These are phyloP conservation scores for Drechslerella stenobrocha DNA, from an alignment of 2,329 filamentous ascomycete species.

Conservation along the genomic window DNA sequence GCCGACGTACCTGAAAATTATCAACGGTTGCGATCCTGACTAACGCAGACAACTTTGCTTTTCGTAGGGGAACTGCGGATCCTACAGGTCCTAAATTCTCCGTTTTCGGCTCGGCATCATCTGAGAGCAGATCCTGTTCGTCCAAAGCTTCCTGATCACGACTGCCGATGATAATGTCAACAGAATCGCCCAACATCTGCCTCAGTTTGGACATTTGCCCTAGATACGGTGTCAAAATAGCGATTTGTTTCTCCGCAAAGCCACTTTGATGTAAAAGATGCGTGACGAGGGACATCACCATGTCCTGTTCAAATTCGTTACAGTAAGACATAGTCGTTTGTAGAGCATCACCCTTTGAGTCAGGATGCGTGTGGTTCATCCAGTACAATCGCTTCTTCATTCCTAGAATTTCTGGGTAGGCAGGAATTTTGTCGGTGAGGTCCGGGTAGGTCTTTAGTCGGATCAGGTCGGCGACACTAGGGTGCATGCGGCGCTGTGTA, in stretches of 20 bases:
- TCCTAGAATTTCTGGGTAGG: conserved; percentile 61
- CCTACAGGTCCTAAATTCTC: too few species aligned
- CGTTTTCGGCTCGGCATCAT: conserved; percentile 11
- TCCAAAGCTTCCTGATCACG: conserved; percentile 53
- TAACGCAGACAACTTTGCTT: conserved; percentile 56
- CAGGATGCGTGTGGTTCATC: conserved; percentile 63
- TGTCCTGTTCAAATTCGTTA: conserved; percentile 52
- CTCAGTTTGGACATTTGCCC: conserved; percentile 54
- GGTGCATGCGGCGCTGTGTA: conserved; percentile 68
- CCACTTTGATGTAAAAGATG: conserved; percentile 58
- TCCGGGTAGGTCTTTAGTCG: conserved; percentile 63
- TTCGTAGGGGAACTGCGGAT: too few species aligned
- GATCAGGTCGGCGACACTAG: conserved; percentile 65
- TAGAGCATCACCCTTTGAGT: conserved; percentile 53
- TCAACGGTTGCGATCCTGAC: conserved; percentile 52
- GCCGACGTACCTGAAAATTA: conserved; percentile 52
- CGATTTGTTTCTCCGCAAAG: conserved; percentile 58
- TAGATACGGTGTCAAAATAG: conserved; percentile 56
- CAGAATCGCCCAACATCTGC: conserved; percentile 51
- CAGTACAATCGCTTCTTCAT: conserved; percentile 64
- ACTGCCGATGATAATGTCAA: conserved; percentile 54
- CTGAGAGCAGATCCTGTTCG: conserved; percentile 11
- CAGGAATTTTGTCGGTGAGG: conserved; percentile 60
- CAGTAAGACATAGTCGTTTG: conserved; percentile 48
- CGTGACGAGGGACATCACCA: conserved; percentile 55